Base-by-base conservation (phyloP, 176 grass and related monocot species). In the Hsuehochloa calcarea region DNA sequence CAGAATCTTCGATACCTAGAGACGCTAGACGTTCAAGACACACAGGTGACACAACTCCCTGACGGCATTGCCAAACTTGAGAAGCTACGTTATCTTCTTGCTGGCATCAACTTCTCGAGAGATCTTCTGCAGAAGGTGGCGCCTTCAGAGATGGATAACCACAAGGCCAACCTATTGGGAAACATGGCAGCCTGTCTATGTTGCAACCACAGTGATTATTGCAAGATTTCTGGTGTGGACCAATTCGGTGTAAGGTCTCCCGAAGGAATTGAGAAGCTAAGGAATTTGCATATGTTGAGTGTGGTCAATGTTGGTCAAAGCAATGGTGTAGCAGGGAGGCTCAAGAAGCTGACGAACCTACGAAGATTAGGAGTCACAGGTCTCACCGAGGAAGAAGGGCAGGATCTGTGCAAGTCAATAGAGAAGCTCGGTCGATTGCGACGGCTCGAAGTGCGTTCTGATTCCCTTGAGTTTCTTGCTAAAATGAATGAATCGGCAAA, bases 371-470 rank as follows among this genome's bases (percentile, higher is more conserved):
- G 68, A 71, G 63, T 62, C 29, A 3, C 68, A 50, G 27, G 46
- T 3, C 35, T 78, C 54, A n/a, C 15, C 13, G 20, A 40, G 8
- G 22, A 51, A 44, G 85, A 82, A 82, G 79, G 86, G 1, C 13
- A 70, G 49, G 51, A 82, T 20, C 10, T 87, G 2, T 87, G 86
- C 16, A 23, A 82, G 6, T 87, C 86, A 3, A 59, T 87, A 29
- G 72, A 38, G 12, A 67, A 87, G 79, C 71, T 87, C 14, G 26
- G 41, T 13, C 79, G 86, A 29, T 68, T 87, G 50, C 78, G 69
- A 68, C 38, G 79, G 60, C 86, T 87, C 8, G 84, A 86, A 64
- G 44, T 86, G 75, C 76, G 84, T 43, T 72, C 84, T 10, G 43
- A 80, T 20, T 86, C 86, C 52, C 80, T 87, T 44, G 3, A 60